A percentile compares a stretch with the other conserved stretches of the same genome.
Evolutionary conservation across 208 protist species (phyloP).

Genomic region (Leishmania mexicana): DNA sequence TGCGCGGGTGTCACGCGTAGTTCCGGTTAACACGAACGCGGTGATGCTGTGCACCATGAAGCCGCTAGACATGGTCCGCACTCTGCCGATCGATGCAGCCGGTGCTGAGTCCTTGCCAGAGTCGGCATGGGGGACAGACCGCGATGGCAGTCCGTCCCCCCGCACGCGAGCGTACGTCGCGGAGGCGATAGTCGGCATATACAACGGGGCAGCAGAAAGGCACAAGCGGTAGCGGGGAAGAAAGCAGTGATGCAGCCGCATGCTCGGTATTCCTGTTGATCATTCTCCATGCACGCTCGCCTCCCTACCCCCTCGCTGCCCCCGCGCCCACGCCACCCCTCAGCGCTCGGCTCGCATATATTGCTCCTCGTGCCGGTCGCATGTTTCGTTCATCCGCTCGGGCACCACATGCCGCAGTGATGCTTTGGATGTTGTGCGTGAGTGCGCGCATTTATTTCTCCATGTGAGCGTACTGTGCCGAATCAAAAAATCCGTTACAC

Average conservation of each 20-base stretch:
- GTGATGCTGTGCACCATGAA: background rate
- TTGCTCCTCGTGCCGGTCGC: background rate
- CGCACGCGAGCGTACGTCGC: background rate
- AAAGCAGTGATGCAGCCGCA: background rate
- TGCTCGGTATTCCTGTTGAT: background rate
- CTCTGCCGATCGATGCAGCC: background rate
- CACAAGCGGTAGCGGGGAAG: background rate
- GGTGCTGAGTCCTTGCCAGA: background rate
- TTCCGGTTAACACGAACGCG: constrained; percentile 3
- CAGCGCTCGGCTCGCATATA: background rate
- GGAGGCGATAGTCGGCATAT: background rate
- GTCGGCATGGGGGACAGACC: constrained; percentile 3
- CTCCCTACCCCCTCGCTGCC: background rate
- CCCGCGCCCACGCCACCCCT: background rate
- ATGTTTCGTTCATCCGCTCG: background rate
- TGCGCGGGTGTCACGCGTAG: background rate
- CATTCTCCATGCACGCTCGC: background rate
- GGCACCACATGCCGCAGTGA: background rate
- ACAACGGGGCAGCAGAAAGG: too few relatives aligned
- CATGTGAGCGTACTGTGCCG: background rate
- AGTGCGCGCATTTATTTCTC: background rate
- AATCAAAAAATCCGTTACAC: background rate
- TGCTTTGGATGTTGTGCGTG: background rate
- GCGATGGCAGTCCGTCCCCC: background rate
- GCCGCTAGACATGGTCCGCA: constrained; percentile 6